A percentile compares a stretch with the other conserved stretches of the same genome.
These are phyloP conservation scores for Debaryomyces psychrophilus DNA, from an alignment of 1,139 yeast genomes.

Conservation along the genomic window DNA sequence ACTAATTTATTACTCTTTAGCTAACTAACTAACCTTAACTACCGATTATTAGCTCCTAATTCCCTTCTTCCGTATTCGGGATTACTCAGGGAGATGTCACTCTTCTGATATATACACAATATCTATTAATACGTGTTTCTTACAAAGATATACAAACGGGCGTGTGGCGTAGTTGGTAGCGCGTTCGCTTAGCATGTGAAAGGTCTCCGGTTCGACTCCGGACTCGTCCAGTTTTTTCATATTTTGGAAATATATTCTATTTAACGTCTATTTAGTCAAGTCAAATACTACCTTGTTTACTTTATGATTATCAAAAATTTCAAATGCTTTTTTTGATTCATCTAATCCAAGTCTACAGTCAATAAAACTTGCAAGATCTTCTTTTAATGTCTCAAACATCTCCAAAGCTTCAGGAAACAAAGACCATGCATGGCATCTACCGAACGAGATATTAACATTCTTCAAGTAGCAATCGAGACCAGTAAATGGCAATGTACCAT, in stretches of 20 bases:
- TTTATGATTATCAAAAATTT: conserved; percentile 54
- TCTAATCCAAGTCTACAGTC: conserved; percentile 49
- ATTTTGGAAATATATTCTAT: background rate
- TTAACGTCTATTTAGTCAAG: conserved; percentile 12
- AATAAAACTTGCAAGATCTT: conserved; percentile 50
- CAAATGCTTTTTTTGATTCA: conserved; percentile 51
- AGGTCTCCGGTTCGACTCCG: conserved; percentile 92
- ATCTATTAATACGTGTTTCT: too few relatives aligned
- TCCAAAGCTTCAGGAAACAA: conserved; percentile 56
- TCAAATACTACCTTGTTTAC: conserved; percentile 61
- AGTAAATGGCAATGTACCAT: conserved; percentile 57
- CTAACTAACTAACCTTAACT: too few relatives aligned
- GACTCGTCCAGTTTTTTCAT: conserved; percentile 67
- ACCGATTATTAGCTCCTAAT: too few relatives aligned
- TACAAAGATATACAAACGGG: too few relatives aligned
- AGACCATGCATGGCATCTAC: conserved; percentile 66
- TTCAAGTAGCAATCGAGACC: conserved; percentile 63
- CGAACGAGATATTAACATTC: conserved; percentile 61
- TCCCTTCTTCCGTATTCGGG: too few relatives aligned
- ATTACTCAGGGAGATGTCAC: too few relatives aligned
- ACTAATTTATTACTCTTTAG: too few relatives aligned
- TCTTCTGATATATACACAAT: too few relatives aligned
- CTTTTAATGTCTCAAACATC: conserved; percentile 48
- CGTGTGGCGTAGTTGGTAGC: conserved; percentile 95
- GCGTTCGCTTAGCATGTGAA: conserved; percentile 90